A percentile compares a stretch with the other conserved stretches of the same genome.
Conservation (phyloP, 2,329 filamentous ascomycete genomes). For the Dactylellina cionopaga region DNA sequence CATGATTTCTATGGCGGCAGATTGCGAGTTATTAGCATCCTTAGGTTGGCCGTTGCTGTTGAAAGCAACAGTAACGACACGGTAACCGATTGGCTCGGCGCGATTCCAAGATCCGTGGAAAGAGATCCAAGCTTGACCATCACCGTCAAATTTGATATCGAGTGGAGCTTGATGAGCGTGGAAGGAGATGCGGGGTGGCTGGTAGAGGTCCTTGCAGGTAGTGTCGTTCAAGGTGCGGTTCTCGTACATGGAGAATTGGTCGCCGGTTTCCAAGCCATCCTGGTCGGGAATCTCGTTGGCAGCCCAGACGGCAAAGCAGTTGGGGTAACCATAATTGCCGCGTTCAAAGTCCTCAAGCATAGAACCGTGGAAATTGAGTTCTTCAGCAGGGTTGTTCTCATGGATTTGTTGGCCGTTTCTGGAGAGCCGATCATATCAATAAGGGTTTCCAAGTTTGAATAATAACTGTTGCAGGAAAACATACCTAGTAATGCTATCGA, state of each 20-base stretch:
- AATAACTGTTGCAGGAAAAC: no score
- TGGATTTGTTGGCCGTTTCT: constrained; percentile 69
- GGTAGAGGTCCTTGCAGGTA: constrained; percentile 62
- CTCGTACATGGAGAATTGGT: constrained; percentile 65
- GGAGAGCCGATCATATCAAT: neutral
- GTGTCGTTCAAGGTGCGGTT: constrained; percentile 63
- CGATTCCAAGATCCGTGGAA: constrained; percentile 78
- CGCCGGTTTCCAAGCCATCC: constrained; percentile 63
- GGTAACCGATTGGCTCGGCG: constrained; percentile 60
- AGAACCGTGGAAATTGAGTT: constrained; percentile 77
- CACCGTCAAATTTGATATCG: constrained; percentile 73
- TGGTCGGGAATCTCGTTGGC: constrained; percentile 63
- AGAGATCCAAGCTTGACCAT: constrained; percentile 70
- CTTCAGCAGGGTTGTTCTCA: constrained; percentile 74
- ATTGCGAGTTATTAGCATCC: constrained; percentile 9
- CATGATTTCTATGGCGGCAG: constrained; percentile 56
- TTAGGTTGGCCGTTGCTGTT: constrained; percentile 38
- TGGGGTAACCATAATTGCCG: constrained; percentile 72
- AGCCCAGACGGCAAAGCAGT: constrained; percentile 75
- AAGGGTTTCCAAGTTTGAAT: neutral
- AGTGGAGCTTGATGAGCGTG: constrained; percentile 76
- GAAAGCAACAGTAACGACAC: constrained; percentile 61
- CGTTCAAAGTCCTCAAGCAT: constrained; percentile 64
- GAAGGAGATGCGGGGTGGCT: constrained; percentile 68
- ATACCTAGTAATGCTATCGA: constrained; percentile 70